Percentiles rank a stretch among this genome's conserved stretches.
Conservation (phyloP, 1,284 basidiomycete species). For the Ustilago shanxiensis region DNA sequence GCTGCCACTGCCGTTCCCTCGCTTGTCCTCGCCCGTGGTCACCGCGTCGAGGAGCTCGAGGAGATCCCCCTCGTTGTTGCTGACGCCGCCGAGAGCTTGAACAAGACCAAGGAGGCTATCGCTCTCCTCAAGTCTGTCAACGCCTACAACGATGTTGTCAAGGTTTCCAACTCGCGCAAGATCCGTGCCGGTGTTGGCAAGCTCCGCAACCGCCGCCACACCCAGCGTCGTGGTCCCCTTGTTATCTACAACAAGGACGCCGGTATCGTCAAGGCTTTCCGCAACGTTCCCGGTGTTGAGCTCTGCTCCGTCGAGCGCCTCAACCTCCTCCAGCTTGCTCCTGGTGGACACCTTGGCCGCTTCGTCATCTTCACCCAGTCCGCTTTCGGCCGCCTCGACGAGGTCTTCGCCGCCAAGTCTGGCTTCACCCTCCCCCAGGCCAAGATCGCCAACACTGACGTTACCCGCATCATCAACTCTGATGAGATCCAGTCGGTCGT, state of each 20-base stretch:
- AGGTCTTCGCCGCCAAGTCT: conserved; percentile 92
- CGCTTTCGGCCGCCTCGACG: conserved; percentile 92
- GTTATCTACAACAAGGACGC: conserved; percentile 98
- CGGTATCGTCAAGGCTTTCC: conserved; percentile 97
- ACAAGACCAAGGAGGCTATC: conserved; percentile 98
- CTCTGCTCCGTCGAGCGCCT: conserved; percentile 92
- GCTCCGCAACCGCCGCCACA: conserved; percentile 94
- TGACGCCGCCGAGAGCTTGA: conserved; percentile 83
- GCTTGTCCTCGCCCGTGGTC: conserved; percentile 97
- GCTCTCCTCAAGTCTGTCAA: conserved; percentile 83
- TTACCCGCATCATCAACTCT: conserved; percentile 95
- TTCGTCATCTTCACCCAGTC: conserved; percentile 99
- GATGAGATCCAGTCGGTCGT: conserved; percentile 78
- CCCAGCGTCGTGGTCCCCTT: conserved; percentile 96
- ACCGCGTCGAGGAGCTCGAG: conserved; percentile 97
- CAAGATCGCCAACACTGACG: conserved; percentile 97
- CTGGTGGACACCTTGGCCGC: conserved; percentile 98
- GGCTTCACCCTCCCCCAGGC: conserved; percentile 74
- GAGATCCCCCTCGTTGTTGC: conserved; percentile 96
- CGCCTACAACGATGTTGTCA: conserved; percentile 94
- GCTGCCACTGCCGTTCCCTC: conserved; percentile 98
- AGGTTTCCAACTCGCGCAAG: conserved; percentile 98
- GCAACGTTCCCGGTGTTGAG: conserved; percentile 99
- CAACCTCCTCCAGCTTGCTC: conserved; percentile 98
- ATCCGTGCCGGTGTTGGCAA: conserved; percentile 98